Conservation (phyloP, 441 rosid species). For the Aquilaria agallochum region DNA sequence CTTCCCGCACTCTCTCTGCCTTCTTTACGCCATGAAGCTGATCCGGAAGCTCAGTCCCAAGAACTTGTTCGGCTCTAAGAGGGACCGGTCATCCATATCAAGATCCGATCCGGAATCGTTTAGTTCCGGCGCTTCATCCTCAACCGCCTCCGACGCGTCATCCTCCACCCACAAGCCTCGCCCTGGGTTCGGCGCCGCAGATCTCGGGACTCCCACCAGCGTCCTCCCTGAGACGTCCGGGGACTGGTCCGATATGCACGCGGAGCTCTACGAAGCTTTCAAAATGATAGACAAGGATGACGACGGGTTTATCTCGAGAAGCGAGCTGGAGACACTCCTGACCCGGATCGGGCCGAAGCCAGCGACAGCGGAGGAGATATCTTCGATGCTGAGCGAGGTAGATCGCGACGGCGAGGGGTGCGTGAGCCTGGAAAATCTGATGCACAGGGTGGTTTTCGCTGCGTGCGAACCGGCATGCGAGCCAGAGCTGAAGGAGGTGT, state of each 20-base stretch:
- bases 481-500: conserved; percentile 63
- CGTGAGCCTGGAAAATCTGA: conserved; percentile 52
- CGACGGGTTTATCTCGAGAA: conserved; percentile 50
- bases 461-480: conserved; percentile 42
- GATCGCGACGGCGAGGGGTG: conserved; percentile 37
- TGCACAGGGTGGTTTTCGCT: conserved; percentile 36
- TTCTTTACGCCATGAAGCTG: conserved; percentile 41
- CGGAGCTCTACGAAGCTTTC: conserved; percentile 50
- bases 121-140: conserved; percentile 45
- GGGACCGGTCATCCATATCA: conserved; percentile 37
- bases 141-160: conserved; percentile 26
- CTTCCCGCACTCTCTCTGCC: not conserved
- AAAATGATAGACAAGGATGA: conserved; percentile 55
- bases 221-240: conserved; percentile 45
- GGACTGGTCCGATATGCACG: conserved; percentile 41
- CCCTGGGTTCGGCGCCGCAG: conserved; percentile 6
- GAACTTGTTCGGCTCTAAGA: conserved; percentile 44
- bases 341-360: conserved; percentile 47
- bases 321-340: conserved; percentile 62
- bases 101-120: conserved; percentile 59
- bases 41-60: conserved; percentile 56
- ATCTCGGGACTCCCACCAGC: conserved; percentile 54
- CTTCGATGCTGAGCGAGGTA: conserved; percentile 54
- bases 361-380: conserved; percentile 53
- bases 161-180: conserved; percentile 22